phyloP scores from a whole-genome alignment of 140 eudicot species.

The Senecio squalidus region DNA sequence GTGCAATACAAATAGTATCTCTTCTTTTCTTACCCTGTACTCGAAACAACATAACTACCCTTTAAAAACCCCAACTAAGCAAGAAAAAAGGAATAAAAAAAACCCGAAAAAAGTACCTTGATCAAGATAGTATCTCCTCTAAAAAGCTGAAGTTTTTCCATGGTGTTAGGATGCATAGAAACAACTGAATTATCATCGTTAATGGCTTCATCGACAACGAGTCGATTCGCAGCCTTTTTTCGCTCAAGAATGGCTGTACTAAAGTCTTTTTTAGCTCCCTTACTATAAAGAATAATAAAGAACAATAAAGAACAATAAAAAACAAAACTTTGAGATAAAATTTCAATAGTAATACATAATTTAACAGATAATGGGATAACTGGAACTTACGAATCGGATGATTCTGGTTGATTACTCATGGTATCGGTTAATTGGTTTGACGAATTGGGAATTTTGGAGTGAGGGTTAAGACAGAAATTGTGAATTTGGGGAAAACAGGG shows the following conservation, averaged over 20 bases:
- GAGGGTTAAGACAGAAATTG: slow-evolving; percentile 17
- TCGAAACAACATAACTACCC: not conserved
- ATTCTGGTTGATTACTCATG: slow-evolving; percentile 40
- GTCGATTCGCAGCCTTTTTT: slow-evolving; percentile 45
- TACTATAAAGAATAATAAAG: slow-evolving; percentile 16
- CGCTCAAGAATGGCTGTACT: slow-evolving; percentile 50
- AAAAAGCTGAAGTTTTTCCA: slow-evolving; percentile 56
- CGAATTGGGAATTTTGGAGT: slow-evolving; percentile 1
- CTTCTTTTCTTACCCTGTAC: slow-evolving; percentile 49
- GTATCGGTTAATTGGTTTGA: not conserved
- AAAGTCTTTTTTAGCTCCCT: slow-evolving; percentile 38
- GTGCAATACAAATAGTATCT: slow-evolving; percentile 48
- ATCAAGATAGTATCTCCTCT: slow-evolving; percentile 48
- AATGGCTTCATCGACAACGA: slow-evolving; percentile 51
- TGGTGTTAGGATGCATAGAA: slow-evolving; percentile 38
- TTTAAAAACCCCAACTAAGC: not conserved
- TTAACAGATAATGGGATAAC: not conserved
- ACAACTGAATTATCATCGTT: slow-evolving; percentile 53
- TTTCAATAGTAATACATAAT: no score
- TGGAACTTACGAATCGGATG: slow-evolving; percentile 38
- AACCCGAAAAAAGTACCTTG: slow-evolving; percentile 16
- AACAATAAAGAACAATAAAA: not conserved
- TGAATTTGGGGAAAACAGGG: slow-evolving; percentile 18
- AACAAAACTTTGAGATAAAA: no score
- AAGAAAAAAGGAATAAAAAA: not conserved